These are phyloP conservation scores for Ramichloridium luteum DNA, from an alignment of 2,329 filamentous ascomycete species.

Conservation along the genomic window DNA sequence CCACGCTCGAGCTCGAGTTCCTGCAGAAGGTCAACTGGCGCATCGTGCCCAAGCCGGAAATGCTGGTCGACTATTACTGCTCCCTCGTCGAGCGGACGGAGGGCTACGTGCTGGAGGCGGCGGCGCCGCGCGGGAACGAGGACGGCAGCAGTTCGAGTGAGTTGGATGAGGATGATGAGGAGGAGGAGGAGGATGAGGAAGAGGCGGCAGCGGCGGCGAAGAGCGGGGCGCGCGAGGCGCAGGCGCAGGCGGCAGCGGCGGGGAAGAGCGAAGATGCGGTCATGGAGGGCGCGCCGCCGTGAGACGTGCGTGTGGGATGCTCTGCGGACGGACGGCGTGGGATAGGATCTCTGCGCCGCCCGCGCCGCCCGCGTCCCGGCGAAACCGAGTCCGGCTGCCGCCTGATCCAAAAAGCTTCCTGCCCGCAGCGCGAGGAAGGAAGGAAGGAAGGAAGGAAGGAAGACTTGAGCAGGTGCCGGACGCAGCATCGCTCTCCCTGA, in stretches of 20 bases:
- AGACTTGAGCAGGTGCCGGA: too few relatives aligned
- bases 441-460: too few relatives aligned
- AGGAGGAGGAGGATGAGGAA: constrained; percentile 3
- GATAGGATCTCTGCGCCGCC: too few relatives aligned
- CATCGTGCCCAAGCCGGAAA: constrained; percentile 90
- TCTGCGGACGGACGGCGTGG: too few relatives aligned
- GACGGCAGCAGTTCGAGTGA: constrained; percentile 8
- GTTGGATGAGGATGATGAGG: constrained; percentile 10
- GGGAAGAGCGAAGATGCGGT: too few relatives aligned
- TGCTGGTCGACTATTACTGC: constrained; percentile 83
- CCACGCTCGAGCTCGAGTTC: constrained; percentile 85
- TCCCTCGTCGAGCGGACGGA: constrained; percentile 62
- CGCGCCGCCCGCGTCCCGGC: too few relatives aligned
- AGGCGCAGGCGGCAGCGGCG: not conserved
- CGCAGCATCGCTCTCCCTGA: too few relatives aligned
- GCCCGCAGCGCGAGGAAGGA: too few relatives aligned
- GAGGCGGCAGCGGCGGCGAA: not conserved
- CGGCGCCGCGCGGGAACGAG: constrained; percentile 8
- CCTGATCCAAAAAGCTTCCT: too few relatives aligned
- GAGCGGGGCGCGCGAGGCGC: not conserved
- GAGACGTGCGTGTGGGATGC: too few relatives aligned
- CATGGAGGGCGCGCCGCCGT: too few relatives aligned
- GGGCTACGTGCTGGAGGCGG: constrained; percentile 42
- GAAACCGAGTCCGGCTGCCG: too few relatives aligned
- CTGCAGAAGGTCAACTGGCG: constrained; percentile 87